Evolutionary conservation across 768 basidiomycete species (phyloP).

Genomic region (Tricholomella constricta): DNA sequence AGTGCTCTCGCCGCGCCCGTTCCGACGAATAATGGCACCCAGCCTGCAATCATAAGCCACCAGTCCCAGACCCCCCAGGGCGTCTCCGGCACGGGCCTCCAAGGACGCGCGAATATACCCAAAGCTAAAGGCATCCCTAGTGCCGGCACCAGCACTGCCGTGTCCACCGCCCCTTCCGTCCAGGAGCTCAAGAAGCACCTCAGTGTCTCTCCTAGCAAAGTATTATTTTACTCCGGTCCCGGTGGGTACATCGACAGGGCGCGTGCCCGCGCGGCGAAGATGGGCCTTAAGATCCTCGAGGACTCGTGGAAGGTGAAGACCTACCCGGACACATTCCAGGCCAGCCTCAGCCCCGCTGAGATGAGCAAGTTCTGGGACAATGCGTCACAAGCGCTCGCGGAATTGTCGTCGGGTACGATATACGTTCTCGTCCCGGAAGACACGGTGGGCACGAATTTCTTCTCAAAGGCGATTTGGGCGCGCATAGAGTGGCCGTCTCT

Average conservation of each 20-base stretch:
- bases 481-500: slow-evolving; percentile 12
- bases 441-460: slow-evolving; percentile 3
- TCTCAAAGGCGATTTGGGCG: slow-evolving; percentile 8
- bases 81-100: neutral
- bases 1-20: slow-evolving; percentile 3
- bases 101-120: neutral
- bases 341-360: neutral
- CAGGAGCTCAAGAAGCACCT: neutral
- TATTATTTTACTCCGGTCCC: slow-evolving; percentile 14
- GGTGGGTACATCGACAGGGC: slow-evolving; percentile 9
- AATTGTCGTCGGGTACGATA: slow-evolving; percentile 5
- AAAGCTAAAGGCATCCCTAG: neutral
- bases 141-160: neutral
- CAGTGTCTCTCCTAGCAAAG: neutral
- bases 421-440: slow-evolving; percentile 10
- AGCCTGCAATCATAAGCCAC: neutral
- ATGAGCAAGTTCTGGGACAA: slow-evolving; percentile 12
- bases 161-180: neutral
- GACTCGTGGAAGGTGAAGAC: slow-evolving; percentile 9
- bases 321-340: neutral
- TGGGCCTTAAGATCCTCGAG: slow-evolving; percentile 7
- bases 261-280: neutral
- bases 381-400: slow-evolving; percentile 12
- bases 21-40: neutral
- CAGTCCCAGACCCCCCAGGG: neutral